phyloP scores from a whole-genome alignment of 208 protist species.

The Leptomonas seymouri region DNA sequence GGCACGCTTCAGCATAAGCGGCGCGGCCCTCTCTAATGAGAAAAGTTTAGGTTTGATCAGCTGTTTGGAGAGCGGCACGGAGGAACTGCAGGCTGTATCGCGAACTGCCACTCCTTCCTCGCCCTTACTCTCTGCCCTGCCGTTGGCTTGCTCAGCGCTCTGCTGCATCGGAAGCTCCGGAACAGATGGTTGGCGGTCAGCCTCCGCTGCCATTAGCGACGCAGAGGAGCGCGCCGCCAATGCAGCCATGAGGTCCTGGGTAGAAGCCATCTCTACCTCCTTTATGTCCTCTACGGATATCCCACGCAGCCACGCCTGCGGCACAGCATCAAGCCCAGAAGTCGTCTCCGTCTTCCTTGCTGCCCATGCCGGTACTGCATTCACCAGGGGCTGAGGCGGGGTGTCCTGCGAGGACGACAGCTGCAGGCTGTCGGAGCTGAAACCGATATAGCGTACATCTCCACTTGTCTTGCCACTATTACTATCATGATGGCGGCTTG shows the following conservation, averaged over 20 bases:
- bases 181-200: no score
- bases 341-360: neutral
- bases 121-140: no score
- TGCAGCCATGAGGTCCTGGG: constrained; percentile 7
- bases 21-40: no score
- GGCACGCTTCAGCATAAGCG: no score
- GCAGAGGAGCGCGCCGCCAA: constrained; percentile 5
- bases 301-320: constrained; percentile 2
- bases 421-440: constrained; percentile 31
- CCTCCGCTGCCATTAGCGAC: neutral
- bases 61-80: no score
- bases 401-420: constrained; percentile 12
- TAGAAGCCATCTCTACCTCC: neutral
- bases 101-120: no score
- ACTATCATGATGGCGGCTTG: neutral
- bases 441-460: constrained; percentile 23
- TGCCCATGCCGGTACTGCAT: neutral
- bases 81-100: no score
- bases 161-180: no score
- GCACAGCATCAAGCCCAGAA: neutral
- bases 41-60: no score
- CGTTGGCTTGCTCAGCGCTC: no score
- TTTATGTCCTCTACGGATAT: neutral
- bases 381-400: neutral
- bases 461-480: neutral